Base-by-base conservation (phyloP, 75 land plant genomes). In the Pinus taeda region DNA sequence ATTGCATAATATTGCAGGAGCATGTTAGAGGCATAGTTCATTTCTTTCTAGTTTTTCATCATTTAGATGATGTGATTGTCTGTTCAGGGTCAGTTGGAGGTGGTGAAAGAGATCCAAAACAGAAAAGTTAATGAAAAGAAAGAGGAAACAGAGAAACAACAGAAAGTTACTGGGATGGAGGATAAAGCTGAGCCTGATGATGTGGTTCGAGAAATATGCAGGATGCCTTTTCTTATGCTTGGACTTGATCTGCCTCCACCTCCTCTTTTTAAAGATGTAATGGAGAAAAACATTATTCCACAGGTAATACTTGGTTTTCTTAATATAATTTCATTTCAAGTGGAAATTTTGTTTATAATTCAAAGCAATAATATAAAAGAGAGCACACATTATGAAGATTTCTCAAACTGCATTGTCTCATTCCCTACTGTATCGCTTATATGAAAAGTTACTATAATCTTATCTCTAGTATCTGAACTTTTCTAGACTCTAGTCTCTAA, bases 241-340 rank as follows among this genome's bases (percentile, higher is more conserved):
- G 99, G 99, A 11, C 88, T 97, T 76, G 99, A 97, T 77, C 85
- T 97, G 73, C 99, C 99, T 5, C 92, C 98, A 3, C 99, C 98
- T 29, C 99, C 99, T 45, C 95, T 97, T 66, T 97, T 97, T 75
- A 89, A 93, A 81, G 99, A 97, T 83, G 95, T 90, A 37, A 92
- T 97, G 98, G 99, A 97, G 85, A 97, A 97, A 71, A 97, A 97
- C 77, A 97, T 97, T 49, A 97, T 97, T 61, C 99, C 99, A 11
- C 99, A 97, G 98, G 99, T 96, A 66, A 60, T 72, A 22, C 15
- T 71, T 56, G 15, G 20, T 29, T 39, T 39, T 37, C 20, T 7
- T 15, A 39, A 20, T 45, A 39, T 18, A 37, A 36, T 78, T 49
- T 49, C 17, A 64, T 63, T 26, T 24, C 4, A 64, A 15, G 37